Conservation (phyloP, 805 yeast genomes). For the Hagleromyces aurorensis region DNA sequence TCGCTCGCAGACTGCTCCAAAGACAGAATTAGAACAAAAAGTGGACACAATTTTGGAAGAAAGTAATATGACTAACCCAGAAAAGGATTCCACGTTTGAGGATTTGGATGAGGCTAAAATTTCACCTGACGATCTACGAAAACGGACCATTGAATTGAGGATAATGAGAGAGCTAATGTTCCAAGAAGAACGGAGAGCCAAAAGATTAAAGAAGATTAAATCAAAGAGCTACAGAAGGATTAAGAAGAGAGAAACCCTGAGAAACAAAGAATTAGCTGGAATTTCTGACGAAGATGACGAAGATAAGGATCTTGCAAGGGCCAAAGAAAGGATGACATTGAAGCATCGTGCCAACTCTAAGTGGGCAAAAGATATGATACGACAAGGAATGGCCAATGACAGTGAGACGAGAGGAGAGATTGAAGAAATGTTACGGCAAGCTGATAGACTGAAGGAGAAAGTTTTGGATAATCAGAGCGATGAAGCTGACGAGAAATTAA, state of each 20-base stretch:
- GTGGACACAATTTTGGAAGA: conserved; percentile 52
- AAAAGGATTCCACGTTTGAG: conserved; percentile 76
- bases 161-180: conserved; percentile 94
- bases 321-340: conserved; percentile 85
- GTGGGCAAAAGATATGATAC: conserved; percentile 89
- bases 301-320: conserved; percentile 68
- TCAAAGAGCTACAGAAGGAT: conserved; percentile 83
- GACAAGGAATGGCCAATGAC: conserved; percentile 86
- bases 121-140: conserved; percentile 68
- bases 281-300: conserved; percentile 42
- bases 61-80: conserved; percentile 64
- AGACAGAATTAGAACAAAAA: conserved; percentile 58
- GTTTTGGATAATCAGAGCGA: conserved; percentile 61
- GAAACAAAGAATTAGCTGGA: conserved; percentile 55
- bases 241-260: conserved; percentile 72
- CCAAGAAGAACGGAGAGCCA: conserved; percentile 87
- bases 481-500: conserved; percentile 36
- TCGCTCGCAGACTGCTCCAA: conserved; percentile 36
- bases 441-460: conserved; percentile 66
- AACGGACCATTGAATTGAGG: conserved; percentile 75
- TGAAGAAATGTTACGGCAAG: conserved; percentile 89
- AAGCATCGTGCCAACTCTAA: conserved; percentile 81
- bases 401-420: conserved; percentile 75
- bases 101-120: conserved; percentile 76
- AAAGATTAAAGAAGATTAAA: conserved; percentile 87